Evolutionary conservation across 192 early-diverging fungal genomes (phyloP), one percentile per base, ranked within the genome.

Genomic region (Dimargaris xerosporica): DNA sequence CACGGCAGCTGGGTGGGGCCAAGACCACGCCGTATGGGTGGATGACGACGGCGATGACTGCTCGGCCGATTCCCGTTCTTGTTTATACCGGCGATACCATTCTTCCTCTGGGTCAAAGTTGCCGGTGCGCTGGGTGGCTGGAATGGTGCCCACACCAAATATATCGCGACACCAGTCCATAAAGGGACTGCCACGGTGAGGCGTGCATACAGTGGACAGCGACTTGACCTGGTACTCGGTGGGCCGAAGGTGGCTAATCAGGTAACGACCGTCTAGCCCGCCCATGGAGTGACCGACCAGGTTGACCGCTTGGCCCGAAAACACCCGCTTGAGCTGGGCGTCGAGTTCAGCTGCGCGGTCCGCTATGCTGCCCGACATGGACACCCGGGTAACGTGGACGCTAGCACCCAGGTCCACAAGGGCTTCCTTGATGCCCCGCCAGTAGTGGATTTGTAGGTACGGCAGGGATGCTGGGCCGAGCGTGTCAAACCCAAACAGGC

Each of bases 281-380:
- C 94, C 94, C 89, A 96, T 94, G 29, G 91, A 96, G 69, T 97
- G 91, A 2, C 88, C 94, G 0, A 97, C 61, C 61, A 97, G 83
- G 69, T 97, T 94, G 65, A 97, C 77, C 25, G 74, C 61, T 62
- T 76, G 73, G 13, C 77, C 82, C 15, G 72, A 58, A 54, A 71
- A 41, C 30, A 19, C 1, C 56, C 41, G 29, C 13, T 69, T 58
- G n/a, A 97, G 71, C 54, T 84, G 81, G 10, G 67, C 56, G 51
- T 90, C 82, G 41, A 97, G 77, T 45, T 80, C 80, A 21, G 84
- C 76, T 7, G 94, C 94, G 21, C 94, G 81, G 53, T 83, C 66
- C 66, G 71, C 67, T 70, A 92, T 75, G 52, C 85, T 73, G 58
- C 91, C 79, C 29, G 84, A 81, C 50, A 86, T 76, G 44, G 85